Evolutionary conservation across 176 grass and related monocot species (phyloP).

Genomic region (Saccharum spontaneum): DNA sequence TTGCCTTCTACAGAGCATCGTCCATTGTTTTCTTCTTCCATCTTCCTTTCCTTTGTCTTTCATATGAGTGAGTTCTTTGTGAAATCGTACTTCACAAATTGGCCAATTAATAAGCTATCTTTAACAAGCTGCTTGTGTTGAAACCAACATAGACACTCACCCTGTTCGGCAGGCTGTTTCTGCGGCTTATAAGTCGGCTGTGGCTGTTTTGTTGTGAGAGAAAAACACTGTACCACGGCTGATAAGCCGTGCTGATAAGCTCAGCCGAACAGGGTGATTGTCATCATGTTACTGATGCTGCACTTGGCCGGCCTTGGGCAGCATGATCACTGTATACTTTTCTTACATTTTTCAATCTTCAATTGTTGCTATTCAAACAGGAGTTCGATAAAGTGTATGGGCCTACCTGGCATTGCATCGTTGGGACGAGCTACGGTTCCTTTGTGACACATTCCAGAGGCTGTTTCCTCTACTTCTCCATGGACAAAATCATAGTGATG

Average conservation of each 20-base stretch:
- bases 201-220: too few species aligned
- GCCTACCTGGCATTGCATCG: slow-evolving; percentile 79
- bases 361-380: slow-evolving; percentile 37
- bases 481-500: slow-evolving; percentile 83
- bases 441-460: slow-evolving; percentile 76
- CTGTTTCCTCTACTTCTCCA: slow-evolving; percentile 86
- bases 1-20: neutral
- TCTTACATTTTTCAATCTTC: neutral
- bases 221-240: too few species aligned
- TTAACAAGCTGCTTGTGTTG: neutral
- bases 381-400: slow-evolving; percentile 84
- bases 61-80: neutral
- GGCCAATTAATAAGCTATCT: neutral
- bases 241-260: too few species aligned
- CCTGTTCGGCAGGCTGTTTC: too few species aligned
- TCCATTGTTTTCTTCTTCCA: neutral
- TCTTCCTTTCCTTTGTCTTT: neutral
- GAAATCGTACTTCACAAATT: neutral
- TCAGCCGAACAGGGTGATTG: too few species aligned
- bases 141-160: neutral
- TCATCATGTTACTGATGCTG: neutral
- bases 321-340: neutral
- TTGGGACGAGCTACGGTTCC: slow-evolving; percentile 72
- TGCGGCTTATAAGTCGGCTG: too few species aligned
- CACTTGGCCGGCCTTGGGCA: neutral